Percentiles rank a stretch among this genome's conserved stretches.
Evolutionary conservation across 2,329 filamentous ascomycete genomes (phyloP).

Genomic region (Fusarium lateritium): DNA sequence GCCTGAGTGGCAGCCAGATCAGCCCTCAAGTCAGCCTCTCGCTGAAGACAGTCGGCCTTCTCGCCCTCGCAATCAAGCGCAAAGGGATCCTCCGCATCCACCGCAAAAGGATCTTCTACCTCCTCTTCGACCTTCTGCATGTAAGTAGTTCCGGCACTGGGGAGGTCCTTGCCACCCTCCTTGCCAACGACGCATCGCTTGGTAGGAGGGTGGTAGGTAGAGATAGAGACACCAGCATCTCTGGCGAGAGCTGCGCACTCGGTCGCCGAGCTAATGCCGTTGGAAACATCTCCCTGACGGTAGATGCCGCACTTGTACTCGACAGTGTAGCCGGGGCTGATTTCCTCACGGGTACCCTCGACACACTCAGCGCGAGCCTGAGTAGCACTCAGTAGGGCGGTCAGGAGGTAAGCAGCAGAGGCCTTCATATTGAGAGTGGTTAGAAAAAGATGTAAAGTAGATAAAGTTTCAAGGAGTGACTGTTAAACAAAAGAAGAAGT

Average conservation of each 20-base stretch:
- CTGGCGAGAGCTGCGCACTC: conserved; percentile 1
- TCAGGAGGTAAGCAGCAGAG: not conserved
- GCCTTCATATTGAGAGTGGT: not conserved
- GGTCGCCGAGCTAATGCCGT: not conserved
- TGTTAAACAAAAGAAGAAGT: not conserved
- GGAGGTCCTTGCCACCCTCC: not conserved
- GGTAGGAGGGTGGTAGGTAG: conserved; percentile 3
- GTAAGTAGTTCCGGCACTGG: not conserved
- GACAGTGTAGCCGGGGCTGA: conserved; percentile 3
- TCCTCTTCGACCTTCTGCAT: conserved; percentile 1
- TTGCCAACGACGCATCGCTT: conserved; percentile 1
- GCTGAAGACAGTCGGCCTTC: not conserved
- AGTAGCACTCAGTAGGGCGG: not conserved
- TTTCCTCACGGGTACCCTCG: not conserved
- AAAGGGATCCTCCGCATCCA: not conserved
- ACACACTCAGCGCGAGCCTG: not conserved
- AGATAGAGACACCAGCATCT: conserved; percentile 1
- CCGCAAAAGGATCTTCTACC: not conserved
- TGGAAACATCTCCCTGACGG: not conserved
- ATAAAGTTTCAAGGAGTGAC: not conserved
- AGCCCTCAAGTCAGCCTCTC: conserved; percentile 1
- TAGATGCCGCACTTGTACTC: conserved; percentile 3
- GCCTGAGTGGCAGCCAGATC: not conserved
- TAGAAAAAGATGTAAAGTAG: not conserved
- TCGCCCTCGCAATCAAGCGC: not conserved